Evolutionary conservation across 805 yeast species (phyloP), one percentile per base, ranked within the genome.

Genomic region (Candida parachauliodes): DNA sequence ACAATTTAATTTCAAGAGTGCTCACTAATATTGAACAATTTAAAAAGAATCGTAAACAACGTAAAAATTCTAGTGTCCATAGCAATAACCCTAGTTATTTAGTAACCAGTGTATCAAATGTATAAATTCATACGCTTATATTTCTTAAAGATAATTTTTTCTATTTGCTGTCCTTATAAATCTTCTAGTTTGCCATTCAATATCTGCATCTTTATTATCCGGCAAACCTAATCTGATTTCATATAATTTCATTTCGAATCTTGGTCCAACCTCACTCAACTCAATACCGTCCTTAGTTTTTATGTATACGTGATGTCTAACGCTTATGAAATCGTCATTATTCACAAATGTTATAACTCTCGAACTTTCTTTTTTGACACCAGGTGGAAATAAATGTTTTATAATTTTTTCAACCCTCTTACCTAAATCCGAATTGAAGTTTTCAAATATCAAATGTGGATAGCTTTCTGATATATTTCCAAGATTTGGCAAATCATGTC

Each of bases 221-320:
- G 91, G 62, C 29, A 96, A 87, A 3, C 99, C 97, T 48, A 93
- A 70, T 53, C 81, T 76, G 47, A 93, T 66, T 60, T 91, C 97
- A 58, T 79, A 93, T 47, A 93, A 66, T 57, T 88, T 77, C 98
- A 93, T 89, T 62, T 93, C 98, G 52, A 93, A 93, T 45, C 99
- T 72, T n/a, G 99, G 99, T 0, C 99, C 99, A 25, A 93, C 84
- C 59, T 93, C 99, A 41, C 96, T 89, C 40, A 93, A 63, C 58
- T 93, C 98, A 2, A 88, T 96, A 24, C 79, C 74, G 45, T 88
- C 96, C 49, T 83, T 81, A 0, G 96, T 88, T 55, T 79, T 82
- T 4, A 88, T 96, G 57, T 85, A 93, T 1, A 93, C 83, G 57
- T 93, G 99, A 55, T 93, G 98, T 60, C 99, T 77, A 4, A 93